Percentiles rank a stretch among this genome's conserved stretches.
Conservation (phyloP, 1,284 basidiomycete species). For the Puccinia polysora region DNA sequence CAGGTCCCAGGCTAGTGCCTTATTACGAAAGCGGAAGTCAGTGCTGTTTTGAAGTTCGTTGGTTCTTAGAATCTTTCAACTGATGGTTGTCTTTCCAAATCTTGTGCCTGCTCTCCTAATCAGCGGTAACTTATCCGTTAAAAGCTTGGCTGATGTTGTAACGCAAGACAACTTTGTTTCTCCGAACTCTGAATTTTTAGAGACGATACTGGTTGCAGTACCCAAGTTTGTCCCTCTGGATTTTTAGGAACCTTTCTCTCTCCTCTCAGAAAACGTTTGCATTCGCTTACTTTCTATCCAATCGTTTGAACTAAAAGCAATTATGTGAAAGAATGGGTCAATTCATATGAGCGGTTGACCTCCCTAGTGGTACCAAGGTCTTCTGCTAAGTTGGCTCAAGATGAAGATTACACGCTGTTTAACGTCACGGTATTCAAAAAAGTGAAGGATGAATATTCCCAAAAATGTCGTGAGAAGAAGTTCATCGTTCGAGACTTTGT, state of each 20-base stretch:
- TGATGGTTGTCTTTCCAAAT: background rate
- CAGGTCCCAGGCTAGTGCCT: constrained; percentile 84
- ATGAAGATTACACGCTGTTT: constrained; percentile 84
- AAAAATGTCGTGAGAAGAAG: constrained; percentile 95
- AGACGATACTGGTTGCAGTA: constrained; percentile 88
- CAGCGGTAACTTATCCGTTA: constrained; percentile 88
- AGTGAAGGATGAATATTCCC: constrained; percentile 83
- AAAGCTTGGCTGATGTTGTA: constrained; percentile 79
- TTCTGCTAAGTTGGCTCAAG: constrained; percentile 59
- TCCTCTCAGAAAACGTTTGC: too few relatives aligned
- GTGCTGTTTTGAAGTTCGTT: constrained; percentile 49
- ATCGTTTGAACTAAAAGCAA: too few relatives aligned
- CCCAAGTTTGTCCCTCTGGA: constrained; percentile 65
- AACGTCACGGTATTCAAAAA: constrained; percentile 86
- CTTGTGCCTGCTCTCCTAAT: too few relatives aligned
- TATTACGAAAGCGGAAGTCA: constrained; percentile 90
- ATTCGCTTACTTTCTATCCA: too few relatives aligned
- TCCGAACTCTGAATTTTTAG: constrained; percentile 79
- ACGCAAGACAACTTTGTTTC: constrained; percentile 74
- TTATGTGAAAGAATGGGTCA: constrained; percentile 78
- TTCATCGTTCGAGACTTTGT: constrained; percentile 90
- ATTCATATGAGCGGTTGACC: constrained; percentile 80
- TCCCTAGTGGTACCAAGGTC: constrained; percentile 94
- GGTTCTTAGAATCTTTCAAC: background rate
- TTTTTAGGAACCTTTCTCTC: too few relatives aligned